phyloP scores from a whole-genome alignment of 2,329 filamentous ascomycete genomes.

The Ophiostoma sp. region DNA sequence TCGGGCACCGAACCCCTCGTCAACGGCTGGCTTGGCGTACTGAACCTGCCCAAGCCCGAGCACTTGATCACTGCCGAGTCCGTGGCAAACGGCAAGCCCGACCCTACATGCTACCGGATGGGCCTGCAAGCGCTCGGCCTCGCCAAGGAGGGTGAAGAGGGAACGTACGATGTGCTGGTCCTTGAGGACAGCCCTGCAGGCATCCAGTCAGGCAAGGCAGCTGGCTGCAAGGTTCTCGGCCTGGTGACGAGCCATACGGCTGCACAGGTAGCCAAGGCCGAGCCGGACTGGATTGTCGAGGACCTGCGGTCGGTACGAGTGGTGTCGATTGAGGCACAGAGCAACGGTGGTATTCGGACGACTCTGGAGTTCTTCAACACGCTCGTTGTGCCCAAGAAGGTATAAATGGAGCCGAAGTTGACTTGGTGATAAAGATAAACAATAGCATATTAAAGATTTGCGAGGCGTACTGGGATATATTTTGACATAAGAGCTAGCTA shows the following conservation, averaged over 20 bases:
- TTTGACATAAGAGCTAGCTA: not conserved
- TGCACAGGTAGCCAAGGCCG: conserved; percentile 69
- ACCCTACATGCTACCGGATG: conserved; percentile 71
- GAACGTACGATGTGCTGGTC: conserved; percentile 61
- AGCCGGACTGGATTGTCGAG: conserved; percentile 83
- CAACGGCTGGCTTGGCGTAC: conserved; percentile 68
- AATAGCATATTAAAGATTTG: not conserved
- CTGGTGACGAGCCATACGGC: conserved; percentile 79
- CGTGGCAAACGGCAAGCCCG: conserved; percentile 72
- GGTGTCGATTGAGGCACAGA: conserved; percentile 56
- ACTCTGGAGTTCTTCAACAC: conserved; percentile 68
- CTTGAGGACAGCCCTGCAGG: conserved; percentile 89
- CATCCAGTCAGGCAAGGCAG: conserved; percentile 78
- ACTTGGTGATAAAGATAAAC: not conserved
- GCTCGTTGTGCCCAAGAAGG: conserved; percentile 38
- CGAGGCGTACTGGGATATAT: not conserved
- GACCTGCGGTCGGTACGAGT: conserved; percentile 75
- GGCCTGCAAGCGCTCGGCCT: conserved; percentile 63
- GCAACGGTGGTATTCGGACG: conserved; percentile 40
- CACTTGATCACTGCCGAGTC: conserved; percentile 75
- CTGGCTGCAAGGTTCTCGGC: conserved; percentile 82
- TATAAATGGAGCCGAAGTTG: not conserved
- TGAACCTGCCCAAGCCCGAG: conserved; percentile 64
- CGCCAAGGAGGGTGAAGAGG: conserved; percentile 32
- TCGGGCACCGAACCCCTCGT: conserved; percentile 70